Percentiles rank a stretch among this genome's conserved stretches.
These are phyloP conservation scores for Berkeleyomyces basicola DNA, from an alignment of 2,329 filamentous ascomycete species.

Conservation along the genomic window DNA sequence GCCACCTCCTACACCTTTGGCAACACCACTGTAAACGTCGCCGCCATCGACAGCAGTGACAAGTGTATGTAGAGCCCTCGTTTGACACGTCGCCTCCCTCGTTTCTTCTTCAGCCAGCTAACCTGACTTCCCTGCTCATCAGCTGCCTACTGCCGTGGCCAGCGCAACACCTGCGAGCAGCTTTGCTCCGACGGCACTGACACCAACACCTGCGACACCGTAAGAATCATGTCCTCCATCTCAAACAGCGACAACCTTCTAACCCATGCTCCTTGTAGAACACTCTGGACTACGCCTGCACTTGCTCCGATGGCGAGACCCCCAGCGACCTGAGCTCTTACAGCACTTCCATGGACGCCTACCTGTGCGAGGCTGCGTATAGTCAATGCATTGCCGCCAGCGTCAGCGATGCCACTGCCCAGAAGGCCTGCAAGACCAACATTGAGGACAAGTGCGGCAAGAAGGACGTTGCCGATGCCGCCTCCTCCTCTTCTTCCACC, in stretches of 20 bases:
- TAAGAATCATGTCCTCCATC: conserved; percentile 20
- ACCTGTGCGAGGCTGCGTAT: conserved; percentile 35
- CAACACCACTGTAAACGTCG: conserved; percentile 13
- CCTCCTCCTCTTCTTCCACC: conserved; percentile 18
- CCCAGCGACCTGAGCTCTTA: conserved; percentile 37
- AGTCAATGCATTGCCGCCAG: conserved; percentile 29
- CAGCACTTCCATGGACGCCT: conserved; percentile 34
- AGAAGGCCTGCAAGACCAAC: conserved; percentile 31
- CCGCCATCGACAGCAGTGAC: conserved; percentile 2
- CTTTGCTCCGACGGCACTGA: conserved; percentile 28
- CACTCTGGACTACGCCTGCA: conserved; percentile 31
- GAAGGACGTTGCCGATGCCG: conserved; percentile 18
- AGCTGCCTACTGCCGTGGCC: conserved; percentile 36
- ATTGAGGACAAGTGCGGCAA: conserved; percentile 33
- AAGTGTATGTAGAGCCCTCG: conserved; percentile 9
- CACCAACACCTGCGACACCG: conserved; percentile 30
- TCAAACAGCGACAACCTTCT: not conserved
- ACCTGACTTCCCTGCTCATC: conserved; percentile 6
- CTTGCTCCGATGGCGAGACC: conserved; percentile 30
- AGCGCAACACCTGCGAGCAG: conserved; percentile 32
- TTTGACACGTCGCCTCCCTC: not conserved
- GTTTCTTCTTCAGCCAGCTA: not conserved
- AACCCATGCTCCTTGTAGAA: conserved; percentile 18
- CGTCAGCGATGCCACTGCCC: conserved; percentile 26
- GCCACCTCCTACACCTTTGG: conserved; percentile 7